These are phyloP conservation scores for Monilinia aucupariae DNA, from an alignment of 2,329 filamentous ascomycete genomes.

Conservation along the genomic window DNA sequence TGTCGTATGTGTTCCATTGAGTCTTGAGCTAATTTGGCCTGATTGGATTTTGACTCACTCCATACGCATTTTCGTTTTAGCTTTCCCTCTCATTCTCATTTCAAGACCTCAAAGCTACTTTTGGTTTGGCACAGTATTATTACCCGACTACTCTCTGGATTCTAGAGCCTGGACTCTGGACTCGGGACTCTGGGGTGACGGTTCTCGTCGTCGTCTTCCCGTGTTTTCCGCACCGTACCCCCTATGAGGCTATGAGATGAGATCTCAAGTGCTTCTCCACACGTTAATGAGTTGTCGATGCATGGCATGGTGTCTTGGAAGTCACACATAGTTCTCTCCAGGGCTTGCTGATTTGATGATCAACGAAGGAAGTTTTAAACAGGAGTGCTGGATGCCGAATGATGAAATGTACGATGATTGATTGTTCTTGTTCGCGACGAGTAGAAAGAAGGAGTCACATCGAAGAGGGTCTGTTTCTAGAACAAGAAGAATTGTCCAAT, in stretches of 20 bases:
- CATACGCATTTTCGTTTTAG: not conserved
- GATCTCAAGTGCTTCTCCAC: conserved; percentile 12
- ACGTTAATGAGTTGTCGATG: conserved; percentile 12
- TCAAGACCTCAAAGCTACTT: not conserved
- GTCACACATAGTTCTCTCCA: not conserved
- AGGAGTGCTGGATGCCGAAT: too few species aligned
- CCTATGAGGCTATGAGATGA: not conserved
- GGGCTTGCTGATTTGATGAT: not conserved
- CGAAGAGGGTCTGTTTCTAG: not conserved
- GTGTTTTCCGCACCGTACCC: not conserved
- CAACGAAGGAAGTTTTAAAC: not conserved
- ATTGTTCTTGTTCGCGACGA: not conserved
- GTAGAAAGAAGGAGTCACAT: not conserved
- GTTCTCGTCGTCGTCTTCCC: too few species aligned
- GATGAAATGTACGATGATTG: not conserved
- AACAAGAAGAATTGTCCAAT: not conserved
- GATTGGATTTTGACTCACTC: not conserved
- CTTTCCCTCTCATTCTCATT: not conserved
- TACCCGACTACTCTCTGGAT: too few species aligned
- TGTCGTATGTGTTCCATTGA: conserved; percentile 6
- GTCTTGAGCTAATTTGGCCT: not conserved
- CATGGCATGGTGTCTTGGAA: not conserved
- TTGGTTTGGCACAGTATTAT: too few species aligned
- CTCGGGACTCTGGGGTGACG: too few species aligned
- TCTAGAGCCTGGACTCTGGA: too few species aligned